Conservation (phyloP, 140 eudicot species). For the Stevia rebaudiana region DNA sequence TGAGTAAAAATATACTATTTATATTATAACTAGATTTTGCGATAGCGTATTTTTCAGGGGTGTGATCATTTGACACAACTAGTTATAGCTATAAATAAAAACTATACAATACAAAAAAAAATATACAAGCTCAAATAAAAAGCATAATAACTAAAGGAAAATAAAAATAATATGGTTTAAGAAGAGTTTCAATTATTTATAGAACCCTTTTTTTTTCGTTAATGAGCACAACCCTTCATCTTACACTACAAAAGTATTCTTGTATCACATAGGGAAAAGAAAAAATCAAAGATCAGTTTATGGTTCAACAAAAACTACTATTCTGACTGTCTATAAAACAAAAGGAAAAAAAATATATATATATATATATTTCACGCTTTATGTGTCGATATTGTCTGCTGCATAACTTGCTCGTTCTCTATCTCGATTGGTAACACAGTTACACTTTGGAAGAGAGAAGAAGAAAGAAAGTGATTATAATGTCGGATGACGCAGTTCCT, state of each 20-base stretch:
- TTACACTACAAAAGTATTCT: neutral
- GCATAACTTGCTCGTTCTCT: neutral
- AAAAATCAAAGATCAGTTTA: neutral
- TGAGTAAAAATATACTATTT: too few species aligned
- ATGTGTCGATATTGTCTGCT: neutral
- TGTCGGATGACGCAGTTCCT: conserved; percentile 37
- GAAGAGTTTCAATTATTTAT: neutral
- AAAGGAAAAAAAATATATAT: conserved; percentile 8
- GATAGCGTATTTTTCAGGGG: too few species aligned
- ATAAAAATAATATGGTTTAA: too few species aligned
- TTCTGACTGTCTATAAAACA: conserved; percentile 19
- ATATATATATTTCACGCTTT: conserved; percentile 2
- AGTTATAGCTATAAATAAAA: too few species aligned
- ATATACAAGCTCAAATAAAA: too few species aligned
- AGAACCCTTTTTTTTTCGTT: neutral
- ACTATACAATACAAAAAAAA: too few species aligned
- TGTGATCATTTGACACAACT: too few species aligned
- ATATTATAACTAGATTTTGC: too few species aligned
- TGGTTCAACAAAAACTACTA: conserved; percentile 7
- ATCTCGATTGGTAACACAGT: neutral
- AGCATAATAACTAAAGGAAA: too few species aligned
- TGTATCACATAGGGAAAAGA: neutral
- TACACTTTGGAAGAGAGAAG: conserved; percentile 2
- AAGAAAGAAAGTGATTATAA: conserved; percentile 10
- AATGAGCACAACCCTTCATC: conserved; percentile 15